phyloP scores from a whole-genome alignment of 2,329 filamentous ascomycete genomes.

The Claviceps digitariae region DNA sequence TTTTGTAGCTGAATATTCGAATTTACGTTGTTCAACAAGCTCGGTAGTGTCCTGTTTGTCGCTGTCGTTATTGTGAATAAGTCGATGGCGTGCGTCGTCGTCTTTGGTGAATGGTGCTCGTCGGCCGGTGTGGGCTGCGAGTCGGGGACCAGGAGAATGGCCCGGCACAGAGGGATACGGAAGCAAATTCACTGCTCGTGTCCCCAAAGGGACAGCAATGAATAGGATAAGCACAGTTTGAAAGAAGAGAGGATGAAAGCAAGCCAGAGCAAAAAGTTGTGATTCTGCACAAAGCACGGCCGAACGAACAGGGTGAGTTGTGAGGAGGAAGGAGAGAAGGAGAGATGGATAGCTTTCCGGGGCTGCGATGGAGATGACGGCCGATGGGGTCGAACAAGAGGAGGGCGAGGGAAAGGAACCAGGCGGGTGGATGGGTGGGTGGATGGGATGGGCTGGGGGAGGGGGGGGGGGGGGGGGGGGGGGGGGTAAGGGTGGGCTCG shows the following conservation, averaged over 20 bases:
- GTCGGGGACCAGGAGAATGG: background rate
- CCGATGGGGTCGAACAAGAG: background rate
- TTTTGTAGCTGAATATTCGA: background rate
- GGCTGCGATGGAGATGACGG: background rate
- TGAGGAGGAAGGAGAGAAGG: conserved; percentile 1
- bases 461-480: no score
- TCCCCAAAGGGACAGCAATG: conserved; percentile 12
- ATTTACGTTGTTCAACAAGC: conserved; percentile 1
- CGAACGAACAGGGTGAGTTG: background rate
- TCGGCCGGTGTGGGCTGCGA: background rate
- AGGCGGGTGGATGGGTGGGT: background rate
- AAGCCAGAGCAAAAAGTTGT: conserved; percentile 8
- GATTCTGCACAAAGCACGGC: conserved; percentile 8
- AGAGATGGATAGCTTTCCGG: background rate
- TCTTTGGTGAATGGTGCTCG: background rate
- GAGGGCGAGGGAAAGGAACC: conserved; percentile 1
- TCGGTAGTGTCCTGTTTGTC: conserved; percentile 3
- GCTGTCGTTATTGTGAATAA: background rate
- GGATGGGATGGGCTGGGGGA: background rate
- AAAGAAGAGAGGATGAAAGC: conserved; percentile 3
- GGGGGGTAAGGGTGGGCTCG: background rate
- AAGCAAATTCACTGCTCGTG: conserved; percentile 9
- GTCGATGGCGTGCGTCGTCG: background rate
- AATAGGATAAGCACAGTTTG: conserved; percentile 8
- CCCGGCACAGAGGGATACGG: conserved; percentile 4